These are phyloP conservation scores for Bipolaris victoriae DNA, from an alignment of 2,329 filamentous ascomycete species.

Conservation along the genomic window DNA sequence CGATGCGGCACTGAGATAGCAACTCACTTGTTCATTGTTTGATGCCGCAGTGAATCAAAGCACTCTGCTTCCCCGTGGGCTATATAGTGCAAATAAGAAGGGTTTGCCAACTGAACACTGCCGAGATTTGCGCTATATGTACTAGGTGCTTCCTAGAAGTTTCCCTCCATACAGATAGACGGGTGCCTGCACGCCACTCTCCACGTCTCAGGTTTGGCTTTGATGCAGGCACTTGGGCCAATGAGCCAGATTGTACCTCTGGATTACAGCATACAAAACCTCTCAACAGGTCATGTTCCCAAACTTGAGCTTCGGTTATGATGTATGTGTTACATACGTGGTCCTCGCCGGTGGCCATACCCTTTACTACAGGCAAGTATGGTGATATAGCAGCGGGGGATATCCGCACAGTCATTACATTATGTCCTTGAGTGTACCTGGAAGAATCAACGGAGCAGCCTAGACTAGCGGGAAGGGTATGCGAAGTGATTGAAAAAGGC, in stretches of 20 bases:
- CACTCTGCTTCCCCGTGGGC: neutral
- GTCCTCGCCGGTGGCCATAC: neutral
- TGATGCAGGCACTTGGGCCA: neutral
- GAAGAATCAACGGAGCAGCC: neutral
- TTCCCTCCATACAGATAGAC: neutral
- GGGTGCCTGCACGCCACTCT: slow-evolving; percentile 4
- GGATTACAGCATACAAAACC: neutral
- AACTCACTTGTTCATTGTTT: slow-evolving; percentile 9
- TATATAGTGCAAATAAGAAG: neutral
- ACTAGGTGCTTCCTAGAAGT: neutral
- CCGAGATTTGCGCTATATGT: neutral
- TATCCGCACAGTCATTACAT: too few species aligned
- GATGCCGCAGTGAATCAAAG: neutral
- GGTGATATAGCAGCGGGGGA: too few species aligned
- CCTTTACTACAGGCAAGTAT: too few species aligned
- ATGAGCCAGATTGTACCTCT: neutral
- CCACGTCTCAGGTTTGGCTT: neutral
- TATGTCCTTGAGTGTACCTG: neutral
- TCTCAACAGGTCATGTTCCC: neutral
- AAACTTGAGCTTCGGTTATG: neutral
- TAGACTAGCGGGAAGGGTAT: slow-evolving; percentile 14
- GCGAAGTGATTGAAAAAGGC: slow-evolving; percentile 15
- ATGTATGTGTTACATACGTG: neutral
- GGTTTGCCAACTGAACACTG: neutral
- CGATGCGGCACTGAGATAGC: neutral